These are phyloP conservation scores for Nicotiana rustica DNA, from an alignment of 305 asterid species.

Conservation along the genomic window DNA sequence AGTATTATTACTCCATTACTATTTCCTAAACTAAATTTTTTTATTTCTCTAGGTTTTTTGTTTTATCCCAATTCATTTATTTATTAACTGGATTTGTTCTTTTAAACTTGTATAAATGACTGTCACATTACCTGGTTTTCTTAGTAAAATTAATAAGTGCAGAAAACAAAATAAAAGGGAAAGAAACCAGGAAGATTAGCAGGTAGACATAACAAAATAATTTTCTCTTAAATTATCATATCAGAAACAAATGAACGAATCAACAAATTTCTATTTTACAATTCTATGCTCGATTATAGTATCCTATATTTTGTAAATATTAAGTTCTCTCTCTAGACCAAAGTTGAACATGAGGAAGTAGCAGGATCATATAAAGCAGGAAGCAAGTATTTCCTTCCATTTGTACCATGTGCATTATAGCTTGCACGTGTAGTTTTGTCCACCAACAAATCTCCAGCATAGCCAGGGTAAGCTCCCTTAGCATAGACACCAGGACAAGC, in stretches of 20 bases:
- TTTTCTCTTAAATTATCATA: neutral
- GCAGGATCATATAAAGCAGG: constrained; percentile 42
- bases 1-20: no score
- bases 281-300: neutral
- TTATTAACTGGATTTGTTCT: neutral
- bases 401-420: constrained; percentile 44
- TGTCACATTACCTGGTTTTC: neutral
- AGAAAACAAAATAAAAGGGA: neutral
- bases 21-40: no score
- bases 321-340: constrained; percentile 26
- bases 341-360: constrained; percentile 40
- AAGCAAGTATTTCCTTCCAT: constrained; percentile 43
- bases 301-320: neutral
- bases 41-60: neutral
- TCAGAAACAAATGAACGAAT: constrained; percentile 32
- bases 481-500: constrained; percentile 50
- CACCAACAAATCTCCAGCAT: constrained; percentile 45
- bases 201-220: neutral
- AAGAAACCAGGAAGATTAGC: neutral
- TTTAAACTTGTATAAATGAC: neutral
- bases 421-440: constrained; percentile 45
- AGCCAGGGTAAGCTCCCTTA: constrained; percentile 49
- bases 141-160: neutral
- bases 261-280: constrained; percentile 30
- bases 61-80: neutral